phyloP scores from a whole-genome alignment of 192 early-diverging fungal genomes.

The Entomortierella lignicola region DNA sequence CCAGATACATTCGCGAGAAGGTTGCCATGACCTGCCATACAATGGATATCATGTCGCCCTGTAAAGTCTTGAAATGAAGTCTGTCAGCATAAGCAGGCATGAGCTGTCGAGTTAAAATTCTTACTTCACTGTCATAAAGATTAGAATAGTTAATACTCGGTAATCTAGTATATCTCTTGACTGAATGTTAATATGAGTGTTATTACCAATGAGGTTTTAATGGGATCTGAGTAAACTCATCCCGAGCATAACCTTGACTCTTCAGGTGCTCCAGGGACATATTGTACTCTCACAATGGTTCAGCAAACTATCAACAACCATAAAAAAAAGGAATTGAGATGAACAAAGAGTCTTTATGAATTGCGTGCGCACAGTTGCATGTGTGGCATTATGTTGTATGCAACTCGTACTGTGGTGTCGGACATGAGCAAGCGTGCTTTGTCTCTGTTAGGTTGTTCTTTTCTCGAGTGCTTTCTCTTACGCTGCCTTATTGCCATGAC shows the following conservation, averaged over 20 bases:
- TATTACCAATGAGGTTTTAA: conserved; percentile 62
- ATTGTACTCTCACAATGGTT: conserved; percentile 51
- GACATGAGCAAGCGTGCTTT: conserved; percentile 24
- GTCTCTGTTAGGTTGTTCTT: conserved; percentile 43
- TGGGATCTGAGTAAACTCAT: conserved; percentile 58
- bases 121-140: no score
- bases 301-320: conserved; percentile 32
- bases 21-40: conserved; percentile 51
- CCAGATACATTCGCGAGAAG: conserved; percentile 34
- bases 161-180: no score
- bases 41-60: conserved; percentile 37
- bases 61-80: conserved; percentile 47
- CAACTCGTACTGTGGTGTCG: conserved; percentile 34
- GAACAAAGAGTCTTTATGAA: neutral
- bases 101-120: conserved; percentile 56
- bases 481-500: conserved; percentile 45
- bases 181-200: no score
- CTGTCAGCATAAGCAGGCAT: conserved; percentile 50
- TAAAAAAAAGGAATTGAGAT: conserved; percentile 1
- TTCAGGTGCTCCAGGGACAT: conserved; percentile 48
- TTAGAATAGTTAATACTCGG: no score
- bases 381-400: neutral
- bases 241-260: conserved; percentile 51
- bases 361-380: no score
- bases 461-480: conserved; percentile 41